Percentiles rank a stretch among this genome's conserved stretches.
phyloP scores from a whole-genome alignment of 345 rosid species.

The Eutrema japonicum region DNA sequence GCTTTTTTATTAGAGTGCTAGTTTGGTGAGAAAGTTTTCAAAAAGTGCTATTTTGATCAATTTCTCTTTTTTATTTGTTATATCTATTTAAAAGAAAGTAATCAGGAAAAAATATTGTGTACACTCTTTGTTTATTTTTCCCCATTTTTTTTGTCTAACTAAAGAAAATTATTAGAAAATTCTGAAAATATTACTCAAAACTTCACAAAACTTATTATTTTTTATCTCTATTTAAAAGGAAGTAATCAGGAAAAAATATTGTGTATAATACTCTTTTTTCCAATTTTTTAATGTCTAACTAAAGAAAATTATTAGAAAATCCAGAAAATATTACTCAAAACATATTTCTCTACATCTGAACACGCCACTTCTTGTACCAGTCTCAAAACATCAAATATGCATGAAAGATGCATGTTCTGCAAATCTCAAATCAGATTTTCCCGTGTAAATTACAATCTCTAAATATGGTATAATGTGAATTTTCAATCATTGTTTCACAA shows the following conservation, averaged over 20 bases:
- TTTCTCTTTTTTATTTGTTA: background rate
- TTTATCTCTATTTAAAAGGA: no score
- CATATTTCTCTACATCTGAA: no score
- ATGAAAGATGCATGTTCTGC: slow-evolving; percentile 12
- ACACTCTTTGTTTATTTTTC: background rate
- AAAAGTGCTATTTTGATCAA: no score
- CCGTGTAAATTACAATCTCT: background rate
- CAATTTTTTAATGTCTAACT: no score
- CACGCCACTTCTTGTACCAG: background rate
- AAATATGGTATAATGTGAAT: background rate
- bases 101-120: background rate
- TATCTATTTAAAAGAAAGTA: no score
- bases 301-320: background rate
- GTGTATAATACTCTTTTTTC: no score
- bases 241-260: no score
- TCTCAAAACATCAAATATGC: slow-evolving; percentile 2
- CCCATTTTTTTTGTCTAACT: no score
- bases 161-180: background rate
- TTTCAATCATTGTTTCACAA: no score
- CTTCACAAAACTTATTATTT: no score
- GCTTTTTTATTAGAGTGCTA: no score
- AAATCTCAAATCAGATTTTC: background rate
- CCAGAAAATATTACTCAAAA: background rate
- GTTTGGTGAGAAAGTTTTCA: no score
- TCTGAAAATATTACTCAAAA: background rate